phyloP scores from a whole-genome alignment of 1,284 basidiomycete species.

The Gymnopus androsaceus region DNA sequence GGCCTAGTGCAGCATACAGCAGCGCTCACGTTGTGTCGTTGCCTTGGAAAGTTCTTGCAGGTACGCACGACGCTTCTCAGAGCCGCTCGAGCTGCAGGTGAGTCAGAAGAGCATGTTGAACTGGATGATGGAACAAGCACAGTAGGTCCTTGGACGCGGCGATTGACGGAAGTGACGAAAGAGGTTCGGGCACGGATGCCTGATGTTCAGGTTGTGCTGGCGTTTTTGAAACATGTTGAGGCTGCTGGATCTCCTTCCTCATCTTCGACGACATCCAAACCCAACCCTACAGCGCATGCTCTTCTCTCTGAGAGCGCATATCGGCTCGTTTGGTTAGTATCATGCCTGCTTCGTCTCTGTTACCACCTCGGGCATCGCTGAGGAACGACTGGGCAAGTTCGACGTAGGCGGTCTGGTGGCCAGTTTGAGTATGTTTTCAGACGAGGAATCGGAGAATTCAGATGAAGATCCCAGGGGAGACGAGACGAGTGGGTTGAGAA shows the following conservation, averaged over 20 bases:
- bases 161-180: slow-evolving; percentile 66
- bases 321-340: slow-evolving; percentile 82
- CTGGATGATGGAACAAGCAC: neutral
- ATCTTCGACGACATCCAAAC: slow-evolving; percentile 17
- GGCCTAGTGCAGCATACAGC: slow-evolving; percentile 83
- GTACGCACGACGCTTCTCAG: slow-evolving; percentile 54
- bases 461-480: slow-evolving; percentile 18
- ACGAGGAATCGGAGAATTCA: neutral
- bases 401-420: slow-evolving; percentile 63
- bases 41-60: slow-evolving; percentile 66
- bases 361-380: slow-evolving; percentile 37
- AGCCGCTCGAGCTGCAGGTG: slow-evolving; percentile 61
- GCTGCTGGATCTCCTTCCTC: slow-evolving; percentile 3
- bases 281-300: slow-evolving; percentile 44
- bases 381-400: slow-evolving; percentile 75
- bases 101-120: slow-evolving; percentile 43
- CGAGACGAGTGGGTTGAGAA: slow-evolving; percentile 49
- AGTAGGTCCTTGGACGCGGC: slow-evolving; percentile 70
- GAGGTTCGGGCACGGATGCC: slow-evolving; percentile 81
- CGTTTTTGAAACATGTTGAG: slow-evolving; percentile 62
- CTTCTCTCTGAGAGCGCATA: slow-evolving; percentile 80
- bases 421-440: neutral
- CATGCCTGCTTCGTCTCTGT: slow-evolving; percentile 57
- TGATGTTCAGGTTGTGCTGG: slow-evolving; percentile 82
- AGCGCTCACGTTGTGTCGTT: slow-evolving; percentile 72